Evolutionary conservation across 495 filamentous ascomycete species (phyloP).

Genomic region (Trichoderma parareesei): DNA sequence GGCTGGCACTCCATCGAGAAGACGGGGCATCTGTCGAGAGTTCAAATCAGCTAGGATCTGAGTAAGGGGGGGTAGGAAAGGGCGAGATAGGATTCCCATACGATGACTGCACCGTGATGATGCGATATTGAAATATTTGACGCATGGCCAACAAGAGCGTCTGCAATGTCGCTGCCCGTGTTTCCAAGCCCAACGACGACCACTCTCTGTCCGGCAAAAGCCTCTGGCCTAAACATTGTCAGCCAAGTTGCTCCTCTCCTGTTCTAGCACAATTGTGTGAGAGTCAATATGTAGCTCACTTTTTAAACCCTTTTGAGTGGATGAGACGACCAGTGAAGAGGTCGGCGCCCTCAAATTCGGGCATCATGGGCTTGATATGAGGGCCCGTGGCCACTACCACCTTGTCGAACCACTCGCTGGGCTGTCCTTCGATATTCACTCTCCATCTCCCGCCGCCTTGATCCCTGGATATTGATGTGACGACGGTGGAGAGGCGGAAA

Average conservation of each 20-base stretch:
- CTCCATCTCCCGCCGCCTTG: conserved; percentile 19
- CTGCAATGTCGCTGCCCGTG: conserved; percentile 15
- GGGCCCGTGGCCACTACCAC: conserved; percentile 21
- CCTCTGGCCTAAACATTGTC: conserved; percentile 10
- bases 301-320: conserved; percentile 17
- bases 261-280: neutral
- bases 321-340: conserved; percentile 18
- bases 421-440: conserved; percentile 14
- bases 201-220: conserved; percentile 16
- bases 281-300: neutral
- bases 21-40: conserved; percentile 6
- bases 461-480: conserved; percentile 18
- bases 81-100: neutral
- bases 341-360: conserved; percentile 15
- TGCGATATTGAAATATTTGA: conserved; percentile 17
- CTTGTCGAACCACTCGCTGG: conserved; percentile 18
- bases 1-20: conserved; percentile 16
- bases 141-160: conserved; percentile 13
- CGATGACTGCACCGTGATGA: conserved; percentile 16
- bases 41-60: neutral
- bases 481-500: conserved; percentile 20
- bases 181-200: conserved; percentile 17
- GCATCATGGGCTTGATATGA: conserved; percentile 17
- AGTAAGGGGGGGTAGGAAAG: neutral
- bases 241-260: neutral